Evolutionary conservation across 805 yeast genomes (phyloP).

Genomic region (Komagataella ulmi): DNA sequence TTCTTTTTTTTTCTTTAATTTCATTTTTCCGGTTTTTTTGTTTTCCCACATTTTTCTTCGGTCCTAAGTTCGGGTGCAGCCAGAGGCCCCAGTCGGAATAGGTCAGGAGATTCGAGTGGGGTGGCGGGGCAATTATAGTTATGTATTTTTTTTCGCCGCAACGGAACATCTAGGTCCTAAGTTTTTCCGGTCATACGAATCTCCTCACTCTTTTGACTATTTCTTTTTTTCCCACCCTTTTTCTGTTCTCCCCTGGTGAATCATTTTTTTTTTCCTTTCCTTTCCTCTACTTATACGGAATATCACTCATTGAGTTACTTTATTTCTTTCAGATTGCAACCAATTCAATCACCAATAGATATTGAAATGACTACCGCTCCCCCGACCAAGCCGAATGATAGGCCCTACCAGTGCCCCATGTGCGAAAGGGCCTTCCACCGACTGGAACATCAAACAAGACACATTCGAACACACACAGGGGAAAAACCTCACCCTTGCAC

Average conservation of each 20-base stretch:
- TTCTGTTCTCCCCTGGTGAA: not conserved
- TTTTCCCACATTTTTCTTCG: not conserved
- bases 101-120: not conserved
- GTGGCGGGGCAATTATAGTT: not conserved
- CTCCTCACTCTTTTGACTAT: not conserved
- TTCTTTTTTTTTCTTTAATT: not conserved
- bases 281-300: not conserved
- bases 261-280: not conserved
- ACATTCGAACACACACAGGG: conserved; percentile 86
- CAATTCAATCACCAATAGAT: not conserved
- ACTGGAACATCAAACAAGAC: conserved; percentile 84
- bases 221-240: not conserved
- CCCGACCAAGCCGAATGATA: conserved; percentile 1
- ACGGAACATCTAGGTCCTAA: not conserved
- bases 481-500: conserved; percentile 83
- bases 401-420: conserved; percentile 78
- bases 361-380: not conserved
- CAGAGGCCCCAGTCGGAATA: not conserved
- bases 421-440: conserved; percentile 83
- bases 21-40: not conserved
- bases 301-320: too few species aligned
- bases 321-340: not conserved
- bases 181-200: not conserved
- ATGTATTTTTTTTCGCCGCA: not conserved
- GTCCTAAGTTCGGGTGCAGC: not conserved